phyloP scores from a whole-genome alignment of 345 rosid genomes.

The Euphorbia pulcherrima region DNA sequence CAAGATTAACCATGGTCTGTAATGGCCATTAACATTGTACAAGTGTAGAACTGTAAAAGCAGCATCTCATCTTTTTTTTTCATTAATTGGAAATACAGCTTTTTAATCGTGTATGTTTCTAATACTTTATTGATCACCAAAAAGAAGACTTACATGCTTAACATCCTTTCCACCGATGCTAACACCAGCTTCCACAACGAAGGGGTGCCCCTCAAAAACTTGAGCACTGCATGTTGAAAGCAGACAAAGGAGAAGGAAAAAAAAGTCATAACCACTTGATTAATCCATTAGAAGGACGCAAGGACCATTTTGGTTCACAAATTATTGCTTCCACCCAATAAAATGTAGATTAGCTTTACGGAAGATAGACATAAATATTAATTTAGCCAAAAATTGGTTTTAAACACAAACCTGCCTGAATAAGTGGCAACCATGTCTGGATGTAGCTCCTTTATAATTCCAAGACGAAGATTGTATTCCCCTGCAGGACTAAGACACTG shows the following conservation, averaged over 20 bases:
- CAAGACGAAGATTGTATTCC: constrained; percentile 96
- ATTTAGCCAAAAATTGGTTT: constrained; percentile 15
- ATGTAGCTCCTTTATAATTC: constrained; percentile 95
- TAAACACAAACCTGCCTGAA: constrained; percentile 83
- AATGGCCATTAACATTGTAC: neutral
- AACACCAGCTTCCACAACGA: constrained; percentile 96
- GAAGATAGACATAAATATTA: neutral
- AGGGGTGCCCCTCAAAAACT: constrained; percentile 97
- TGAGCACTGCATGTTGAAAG: constrained; percentile 66
- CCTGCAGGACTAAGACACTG: constrained; percentile 99
- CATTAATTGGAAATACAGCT: neutral
- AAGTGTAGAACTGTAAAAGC: neutral
- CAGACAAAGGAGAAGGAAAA: constrained; percentile 12
- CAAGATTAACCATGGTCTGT: neutral
- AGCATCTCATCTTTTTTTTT: neutral
- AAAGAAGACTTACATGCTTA: constrained; percentile 57
- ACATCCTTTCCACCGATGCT: constrained; percentile 95
- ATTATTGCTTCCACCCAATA: neutral
- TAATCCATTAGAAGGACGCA: constrained; percentile 1
- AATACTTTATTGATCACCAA: neutral
- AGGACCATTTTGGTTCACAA: constrained; percentile 2
- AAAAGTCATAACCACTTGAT: neutral
- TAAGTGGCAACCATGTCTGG: constrained; percentile 96
- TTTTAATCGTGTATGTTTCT: neutral
- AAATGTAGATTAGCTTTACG: neutral